Evolutionary conservation across 2,329 filamentous ascomycete species (phyloP), one percentile per base, ranked within the genome.

Genomic region (Fusarium sulawesiense): DNA sequence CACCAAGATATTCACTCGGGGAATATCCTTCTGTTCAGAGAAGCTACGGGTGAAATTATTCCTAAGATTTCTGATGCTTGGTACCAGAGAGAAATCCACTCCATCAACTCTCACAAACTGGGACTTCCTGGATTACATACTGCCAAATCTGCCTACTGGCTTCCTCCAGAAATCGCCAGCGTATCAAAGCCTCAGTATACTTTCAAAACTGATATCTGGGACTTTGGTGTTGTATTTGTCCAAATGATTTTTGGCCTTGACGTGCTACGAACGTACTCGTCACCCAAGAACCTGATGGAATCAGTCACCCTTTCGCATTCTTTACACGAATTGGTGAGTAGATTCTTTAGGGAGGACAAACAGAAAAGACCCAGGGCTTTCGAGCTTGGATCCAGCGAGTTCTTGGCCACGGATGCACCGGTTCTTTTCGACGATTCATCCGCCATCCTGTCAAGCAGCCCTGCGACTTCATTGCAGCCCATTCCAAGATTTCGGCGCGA

Each of bases 231-330:
- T 30, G 88, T 98, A 7, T 92, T 98, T 73, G 80, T 97, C 41
- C 95, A 99, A 78, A 98, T 98, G 93, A 87, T 96, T 6, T 95
- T 98, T 78, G 96, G 96, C 4, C 84, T 93, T 34, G 89, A 93
- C 70, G 88, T 93, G 9, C 84, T 92, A 20, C 86, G 91, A 63
- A 92, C 90, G 62, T 95, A 96, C 78, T 90, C 90, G 18, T 97
- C 93, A 1, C 94, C 95, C 2, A 88, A 87, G 60, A 88, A 89
- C 44, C 81, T 97, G 54, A 90, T 93, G 77, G 89, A 91, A 14
- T 89, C 89, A 2, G 81, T 94, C 34, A 86, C 88, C 11, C 83
- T 97, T 11, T 96, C 94, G 0, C 86, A 89, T 47, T 86, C 93
- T 7, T 82, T 98, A 37, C 88, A 92, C 66, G 94, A 97, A 75